phyloP scores from a whole-genome alignment of 2,329 filamentous ascomycete species.

The Fusarium sp. region DNA sequence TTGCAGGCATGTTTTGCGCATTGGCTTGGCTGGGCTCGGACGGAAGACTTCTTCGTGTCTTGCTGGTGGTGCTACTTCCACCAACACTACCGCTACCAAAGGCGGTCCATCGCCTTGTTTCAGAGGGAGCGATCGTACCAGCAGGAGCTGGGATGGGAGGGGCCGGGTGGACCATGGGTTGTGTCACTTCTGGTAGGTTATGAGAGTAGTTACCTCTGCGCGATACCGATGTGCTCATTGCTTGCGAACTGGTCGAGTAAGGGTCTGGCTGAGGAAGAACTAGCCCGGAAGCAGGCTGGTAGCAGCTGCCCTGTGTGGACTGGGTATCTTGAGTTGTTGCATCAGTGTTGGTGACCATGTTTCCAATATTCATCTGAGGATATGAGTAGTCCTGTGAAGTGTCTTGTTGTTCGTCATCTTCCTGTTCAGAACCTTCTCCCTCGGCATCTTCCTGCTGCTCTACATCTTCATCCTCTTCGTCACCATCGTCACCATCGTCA shows the following conservation, averaged over 20 bases:
- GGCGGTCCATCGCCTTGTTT: conserved; percentile 23
- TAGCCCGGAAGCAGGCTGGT: conserved; percentile 41
- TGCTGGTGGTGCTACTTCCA: neutral
- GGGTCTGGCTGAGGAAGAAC: conserved; percentile 39
- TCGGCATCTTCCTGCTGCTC: conserved; percentile 20
- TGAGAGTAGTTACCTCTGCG: conserved; percentile 23
- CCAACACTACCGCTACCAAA: neutral
- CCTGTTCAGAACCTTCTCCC: conserved; percentile 23
- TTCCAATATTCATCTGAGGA: conserved; percentile 43
- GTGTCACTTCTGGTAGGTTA: conserved; percentile 18
- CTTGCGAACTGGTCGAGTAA: conserved; percentile 24
- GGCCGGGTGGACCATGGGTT: conserved; percentile 8
- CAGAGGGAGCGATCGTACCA: conserved; percentile 16
- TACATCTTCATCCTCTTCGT: conserved; percentile 21
- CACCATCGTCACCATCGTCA: conserved; percentile 5
- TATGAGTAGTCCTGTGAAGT: conserved; percentile 39
- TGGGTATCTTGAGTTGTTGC: conserved; percentile 31
- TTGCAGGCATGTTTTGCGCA: conserved; percentile 3
- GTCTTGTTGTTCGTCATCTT: conserved; percentile 14
- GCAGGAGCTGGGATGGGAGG: conserved; percentile 16
- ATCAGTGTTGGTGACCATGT: conserved; percentile 40
- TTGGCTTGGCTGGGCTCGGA: conserved; percentile 15
- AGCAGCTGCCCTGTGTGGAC: conserved; percentile 38
- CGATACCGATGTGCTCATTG: conserved; percentile 20
- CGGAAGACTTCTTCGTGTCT: conserved; percentile 28